These are phyloP conservation scores for Diutina siamensis DNA, from an alignment of 1,139 yeast species.

Conservation along the genomic window DNA sequence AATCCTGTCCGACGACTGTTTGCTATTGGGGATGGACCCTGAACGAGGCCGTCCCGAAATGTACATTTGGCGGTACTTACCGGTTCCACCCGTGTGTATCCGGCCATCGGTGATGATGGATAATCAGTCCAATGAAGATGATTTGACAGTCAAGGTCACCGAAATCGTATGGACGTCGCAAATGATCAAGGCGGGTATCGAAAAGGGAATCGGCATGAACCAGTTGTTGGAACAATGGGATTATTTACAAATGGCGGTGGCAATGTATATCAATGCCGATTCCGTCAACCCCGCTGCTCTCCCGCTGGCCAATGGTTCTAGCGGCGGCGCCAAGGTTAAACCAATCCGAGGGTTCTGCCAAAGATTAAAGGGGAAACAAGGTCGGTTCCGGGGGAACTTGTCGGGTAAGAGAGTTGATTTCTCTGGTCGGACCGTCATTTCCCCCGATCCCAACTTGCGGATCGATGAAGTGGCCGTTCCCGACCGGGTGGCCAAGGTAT, in stretches of 20 bases:
- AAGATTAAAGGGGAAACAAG: conserved; percentile 95
- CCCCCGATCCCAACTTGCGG: conserved; percentile 93
- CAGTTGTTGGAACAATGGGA: conserved; percentile 99
- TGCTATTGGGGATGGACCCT: conserved; percentile 82
- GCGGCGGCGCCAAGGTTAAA: conserved; percentile 46
- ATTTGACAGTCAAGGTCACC: conserved; percentile 86
- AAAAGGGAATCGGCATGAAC: conserved; percentile 85
- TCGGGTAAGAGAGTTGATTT: conserved; percentile 99
- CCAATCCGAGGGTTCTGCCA: conserved; percentile 97
- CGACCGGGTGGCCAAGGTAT: conserved; percentile 86
- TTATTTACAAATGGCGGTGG: conserved; percentile 85
- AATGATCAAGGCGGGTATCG: conserved; percentile 85
- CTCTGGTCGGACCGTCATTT: conserved; percentile 95
- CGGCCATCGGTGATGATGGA: conserved; percentile 88
- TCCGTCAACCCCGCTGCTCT: conserved; percentile 75
- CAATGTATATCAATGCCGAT: conserved; percentile 95
- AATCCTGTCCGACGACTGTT: conserved; percentile 80
- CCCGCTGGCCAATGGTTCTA: conserved; percentile 44
- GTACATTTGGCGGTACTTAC: conserved; percentile 93
- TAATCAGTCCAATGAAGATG: conserved; percentile 94
- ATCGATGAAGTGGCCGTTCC: conserved; percentile 99
- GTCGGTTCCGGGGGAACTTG: conserved; percentile 94
- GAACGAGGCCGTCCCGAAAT: conserved; percentile 85
- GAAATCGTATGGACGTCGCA: conserved; percentile 96
- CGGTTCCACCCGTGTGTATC: conserved; percentile 98